Conservation (phyloP, 306 rosid genomes). For the Mucuna pruriens region DNA sequence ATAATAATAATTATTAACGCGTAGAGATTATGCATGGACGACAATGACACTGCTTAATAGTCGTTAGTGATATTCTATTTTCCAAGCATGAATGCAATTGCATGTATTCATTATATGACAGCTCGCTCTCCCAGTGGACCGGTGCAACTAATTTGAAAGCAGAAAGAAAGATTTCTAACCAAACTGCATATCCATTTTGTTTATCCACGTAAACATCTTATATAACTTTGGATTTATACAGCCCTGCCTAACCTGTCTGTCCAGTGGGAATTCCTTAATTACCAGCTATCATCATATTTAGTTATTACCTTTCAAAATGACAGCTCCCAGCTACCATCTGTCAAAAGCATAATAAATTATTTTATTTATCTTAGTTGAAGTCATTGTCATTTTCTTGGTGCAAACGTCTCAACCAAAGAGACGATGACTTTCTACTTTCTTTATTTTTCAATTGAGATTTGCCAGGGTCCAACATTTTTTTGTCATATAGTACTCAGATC, state of each 20-base stretch:
- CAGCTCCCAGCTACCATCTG: too few relatives aligned
- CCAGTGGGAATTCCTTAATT: neutral
- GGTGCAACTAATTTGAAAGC: neutral
- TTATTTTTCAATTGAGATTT: neutral
- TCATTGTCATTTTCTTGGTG: slow-evolving; percentile 25
- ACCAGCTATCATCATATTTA: neutral
- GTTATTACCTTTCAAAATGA: too few relatives aligned
- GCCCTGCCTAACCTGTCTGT: neutral
- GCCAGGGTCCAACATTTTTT: neutral
- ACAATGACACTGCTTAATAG: neutral
- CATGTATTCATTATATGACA: neutral
- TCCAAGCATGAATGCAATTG: neutral
- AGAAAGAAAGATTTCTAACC: neutral
- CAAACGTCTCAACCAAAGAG: slow-evolving; percentile 22
- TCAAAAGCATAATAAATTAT: neutral
- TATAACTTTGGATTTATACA: neutral
- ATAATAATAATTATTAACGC: slow-evolving; percentile 22
- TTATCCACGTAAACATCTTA: neutral
- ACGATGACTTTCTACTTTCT: slow-evolving; percentile 7
- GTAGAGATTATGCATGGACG: neutral
- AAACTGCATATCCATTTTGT: neutral
- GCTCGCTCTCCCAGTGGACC: neutral
- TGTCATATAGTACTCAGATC: slow-evolving; percentile 32
- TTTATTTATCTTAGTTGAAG: slow-evolving; percentile 16
- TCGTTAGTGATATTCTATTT: neutral